Base-by-base conservation (phyloP, 106 monocot genomes). In the Cymbidium sinense region DNA sequence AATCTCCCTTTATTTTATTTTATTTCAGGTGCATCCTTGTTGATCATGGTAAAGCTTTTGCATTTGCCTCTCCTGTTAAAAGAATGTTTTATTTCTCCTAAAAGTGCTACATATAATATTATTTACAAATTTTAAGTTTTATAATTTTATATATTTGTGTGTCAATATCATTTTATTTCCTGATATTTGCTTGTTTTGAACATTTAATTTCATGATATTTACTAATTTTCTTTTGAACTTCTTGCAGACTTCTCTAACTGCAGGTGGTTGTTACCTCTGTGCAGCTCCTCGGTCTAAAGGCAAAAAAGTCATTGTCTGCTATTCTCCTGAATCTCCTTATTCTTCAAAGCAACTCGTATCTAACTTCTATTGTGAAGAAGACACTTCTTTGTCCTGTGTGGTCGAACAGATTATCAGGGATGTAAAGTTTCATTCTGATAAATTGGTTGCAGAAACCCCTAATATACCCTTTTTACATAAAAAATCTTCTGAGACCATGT, bases 221-320 rank as follows among this genome's bases (percentile, higher is more conserved):
- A 23, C 13, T 67, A 9, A 19, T 84, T 28, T 74, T 70, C 31
- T 81, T 70, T 36, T 18, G 69, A 36, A 80, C 13, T 31, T 54
- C 25, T 28, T 86, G 85, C 96, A 96, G 96, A 91, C 83, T 65
- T 89, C 91, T 65, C 85, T 96, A 71, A 91, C 93, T 72, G 93
- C 83, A 77, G 91, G 93, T 85, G 91, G 93, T 85, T 96, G 96
- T 79, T 86, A 85, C 52, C 85, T 96, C 28, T 96, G 81, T 74
- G 55, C 96, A 70, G 83, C 83, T 82, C 96, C 96, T 79, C 78
- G 79, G 77, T 93, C 91, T 7, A 93, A 87, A 85, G 96, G 96
- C 51, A 86, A 55, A 73, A 90, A 91, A 85, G 51, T 89, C 35
- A 52, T 93, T 54, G 73, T 96, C 20, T 82, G 85, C 77, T 84